These are phyloP conservation scores for Rhizopogon sp. DNA, from an alignment of 768 basidiomycete species.

Conservation along the genomic window DNA sequence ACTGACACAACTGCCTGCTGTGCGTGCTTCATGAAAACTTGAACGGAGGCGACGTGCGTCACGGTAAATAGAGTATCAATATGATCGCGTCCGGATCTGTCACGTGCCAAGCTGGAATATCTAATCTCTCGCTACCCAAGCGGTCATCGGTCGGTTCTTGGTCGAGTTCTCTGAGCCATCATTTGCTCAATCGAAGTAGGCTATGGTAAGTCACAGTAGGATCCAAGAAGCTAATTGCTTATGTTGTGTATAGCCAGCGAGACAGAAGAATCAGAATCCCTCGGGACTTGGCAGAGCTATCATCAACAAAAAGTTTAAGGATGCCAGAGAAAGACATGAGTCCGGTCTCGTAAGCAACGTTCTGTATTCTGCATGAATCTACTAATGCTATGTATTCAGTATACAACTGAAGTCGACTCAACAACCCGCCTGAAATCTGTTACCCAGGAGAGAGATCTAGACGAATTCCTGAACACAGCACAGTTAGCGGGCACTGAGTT, in stretches of 20 bases:
- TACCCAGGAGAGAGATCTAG: slow-evolving; percentile 93
- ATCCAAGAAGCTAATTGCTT: neutral
- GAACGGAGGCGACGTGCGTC: no score
- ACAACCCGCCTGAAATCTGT: slow-evolving; percentile 78
- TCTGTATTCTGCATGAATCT: neutral
- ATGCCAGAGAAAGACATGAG: slow-evolving; percentile 28
- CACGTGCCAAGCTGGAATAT: no score
- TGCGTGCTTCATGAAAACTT: neutral
- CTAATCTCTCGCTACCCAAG: no score
- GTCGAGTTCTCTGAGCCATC: no score
- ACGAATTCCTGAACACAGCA: slow-evolving; percentile 94
- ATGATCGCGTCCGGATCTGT: no score
- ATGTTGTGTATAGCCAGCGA: slow-evolving; percentile 42
- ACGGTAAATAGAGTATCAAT: no score
- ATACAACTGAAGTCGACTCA: slow-evolving; percentile 68
- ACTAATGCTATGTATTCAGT: slow-evolving; percentile 37
- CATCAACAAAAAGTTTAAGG: slow-evolving; percentile 75
- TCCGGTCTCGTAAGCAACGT: slow-evolving; percentile 56
- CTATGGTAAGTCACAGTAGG: neutral
- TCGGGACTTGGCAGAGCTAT: slow-evolving; percentile 92
- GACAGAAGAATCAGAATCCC: slow-evolving; percentile 56
- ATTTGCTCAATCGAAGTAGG: no score
- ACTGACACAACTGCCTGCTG: slow-evolving; percentile 20
- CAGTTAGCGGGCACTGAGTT: slow-evolving; percentile 95
- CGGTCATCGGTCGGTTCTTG: no score